Evolutionary conservation across 148 eudicot genomes (phyloP).

Genomic region (Arbutus unedo): DNA sequence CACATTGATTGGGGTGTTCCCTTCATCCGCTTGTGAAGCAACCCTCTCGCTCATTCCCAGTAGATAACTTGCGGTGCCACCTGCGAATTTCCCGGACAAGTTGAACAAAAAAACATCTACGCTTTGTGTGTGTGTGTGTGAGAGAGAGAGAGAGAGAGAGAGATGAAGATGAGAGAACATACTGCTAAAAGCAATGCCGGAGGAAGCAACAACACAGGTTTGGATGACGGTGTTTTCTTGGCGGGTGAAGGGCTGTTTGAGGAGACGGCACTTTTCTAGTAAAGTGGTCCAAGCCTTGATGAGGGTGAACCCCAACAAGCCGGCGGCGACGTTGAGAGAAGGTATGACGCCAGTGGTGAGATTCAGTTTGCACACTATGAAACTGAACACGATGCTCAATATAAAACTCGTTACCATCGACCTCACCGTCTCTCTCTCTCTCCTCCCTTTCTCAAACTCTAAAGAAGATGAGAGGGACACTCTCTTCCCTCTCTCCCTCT

Average conservation of each 20-base stretch:
- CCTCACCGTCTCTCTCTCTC: conserved; percentile 17
- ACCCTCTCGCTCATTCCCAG: conserved; percentile 32
- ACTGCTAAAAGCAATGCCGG: conserved; percentile 44
- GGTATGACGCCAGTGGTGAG: conserved; percentile 39
- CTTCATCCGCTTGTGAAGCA: conserved; percentile 27
- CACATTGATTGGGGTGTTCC: conserved; percentile 24
- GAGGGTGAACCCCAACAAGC: conserved; percentile 31
- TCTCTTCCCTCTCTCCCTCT: not conserved
- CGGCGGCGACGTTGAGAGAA: conserved; percentile 37
- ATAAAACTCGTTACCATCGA: conserved; percentile 24
- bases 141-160: too few species aligned
- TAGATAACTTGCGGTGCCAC: conserved; percentile 36
- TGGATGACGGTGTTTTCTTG: conserved; percentile 41
- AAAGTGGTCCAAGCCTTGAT: conserved; percentile 24
- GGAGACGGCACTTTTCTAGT: conserved; percentile 14
- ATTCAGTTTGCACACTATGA: conserved; percentile 37
- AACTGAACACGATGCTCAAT: conserved; percentile 25
- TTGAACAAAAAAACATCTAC: too few species aligned
- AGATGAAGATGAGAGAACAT: not conserved
- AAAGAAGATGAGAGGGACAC: not conserved
- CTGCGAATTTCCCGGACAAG: conserved; percentile 2
- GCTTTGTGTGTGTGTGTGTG: too few species aligned
- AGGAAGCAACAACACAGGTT: conserved; percentile 37
- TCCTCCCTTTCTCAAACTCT: not conserved
- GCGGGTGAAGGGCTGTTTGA: conserved; percentile 39